Base-by-base conservation (phyloP, 1,284 basidiomycete genomes). In the Ceratobasidium sp. region DNA sequence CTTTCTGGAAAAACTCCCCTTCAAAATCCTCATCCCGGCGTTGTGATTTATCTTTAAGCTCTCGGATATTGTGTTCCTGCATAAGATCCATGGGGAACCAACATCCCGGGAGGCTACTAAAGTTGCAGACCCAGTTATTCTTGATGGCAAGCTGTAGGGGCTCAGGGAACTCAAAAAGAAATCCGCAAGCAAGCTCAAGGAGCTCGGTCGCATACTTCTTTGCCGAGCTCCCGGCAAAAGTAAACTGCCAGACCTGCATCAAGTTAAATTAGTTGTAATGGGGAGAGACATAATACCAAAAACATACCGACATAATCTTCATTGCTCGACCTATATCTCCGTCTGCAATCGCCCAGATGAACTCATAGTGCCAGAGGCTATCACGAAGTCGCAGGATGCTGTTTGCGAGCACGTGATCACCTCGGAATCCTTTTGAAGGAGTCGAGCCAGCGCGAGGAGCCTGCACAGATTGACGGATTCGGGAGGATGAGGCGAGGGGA, bases 321-420 rank as follows among this genome's bases (percentile, higher is more conserved):
- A 61, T 61, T 26, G 23, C 58, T 4, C 58, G 58, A 3, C 58
- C 58, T 44, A 61, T 46, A 41, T 61, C 58, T 28, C 58, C 58
- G 8, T 61, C 58, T 0, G 58, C 38, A 2, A 61, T 18, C 3
- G 41, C 58, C 1, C n/a, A 61, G 13, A 23, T 14, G 13, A 26
- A 61, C 58, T 61, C 43, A 2, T 6, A 16, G 14, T 46, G 43
- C 43, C 57, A 58, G 2, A 44, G 4, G 3, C 14, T 28, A 8
- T 61, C 58, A 1, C 58, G 58, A n/a, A 61, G 2, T 3, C 58
- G 41, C 7, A 61, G n/a, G 26, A 61, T 61, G n/a, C 58, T 46
- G 14, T 61, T 61, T 28, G 58, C 58, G 2, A 61, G 26, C 5
- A 35, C 43, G 6, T 44, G 16, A 6, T 46, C 21, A n/a, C 58